Base-by-base conservation (phyloP, 1,139 yeast genomes). In the Hyphopichia khmerensis region DNA sequence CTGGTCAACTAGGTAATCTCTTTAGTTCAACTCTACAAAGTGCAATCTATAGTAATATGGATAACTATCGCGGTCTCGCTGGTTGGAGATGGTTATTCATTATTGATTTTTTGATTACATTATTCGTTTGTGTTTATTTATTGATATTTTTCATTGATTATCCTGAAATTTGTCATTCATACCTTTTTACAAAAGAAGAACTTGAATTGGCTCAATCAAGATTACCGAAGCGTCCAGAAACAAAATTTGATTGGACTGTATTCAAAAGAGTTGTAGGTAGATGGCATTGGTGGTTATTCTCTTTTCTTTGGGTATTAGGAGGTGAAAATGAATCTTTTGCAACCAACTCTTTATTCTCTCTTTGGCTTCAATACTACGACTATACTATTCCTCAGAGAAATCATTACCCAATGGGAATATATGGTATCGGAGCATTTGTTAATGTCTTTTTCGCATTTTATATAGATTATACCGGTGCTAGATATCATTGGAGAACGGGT, bases 271-370 rank as follows among this genome's bases (percentile, higher is more conserved):
- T 79, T 1, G 49, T 72, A 35, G 79, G 77, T 2, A 67, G 70
- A 42, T 80, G 84, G 84, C 81, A 77, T 51, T 79, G 81, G 80
- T 80, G 77, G 70, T 50, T 74, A 8, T 77, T 80, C 46, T 72
- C 80, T 4, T 52, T 75, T 11, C 68, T 79, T 10, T 80, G 84
- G 83, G 68, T 74, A 1, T 58, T 79, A 40, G 84, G 81, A n/a
- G 85, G 85, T 46, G 80, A 77, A 51, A 79, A 79, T 55, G 77
- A 78, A 49, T 74, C 82, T 17, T 79, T 68, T 55, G 69, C 76
- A 4, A 65, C 79, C 10, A 79, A 79, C 57, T 62, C 80, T 2
- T 62, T 80, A 8, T 75, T 79, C 53, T 74, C 83, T 2, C 57
- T 80, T 31, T 80, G 81, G 77, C 59, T 80, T 46, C 57, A 66